Evolutionary conservation across 2,329 filamentous ascomycete species (phyloP), one percentile per base, ranked within the genome.

Genomic region (Penicillium carneum): DNA sequence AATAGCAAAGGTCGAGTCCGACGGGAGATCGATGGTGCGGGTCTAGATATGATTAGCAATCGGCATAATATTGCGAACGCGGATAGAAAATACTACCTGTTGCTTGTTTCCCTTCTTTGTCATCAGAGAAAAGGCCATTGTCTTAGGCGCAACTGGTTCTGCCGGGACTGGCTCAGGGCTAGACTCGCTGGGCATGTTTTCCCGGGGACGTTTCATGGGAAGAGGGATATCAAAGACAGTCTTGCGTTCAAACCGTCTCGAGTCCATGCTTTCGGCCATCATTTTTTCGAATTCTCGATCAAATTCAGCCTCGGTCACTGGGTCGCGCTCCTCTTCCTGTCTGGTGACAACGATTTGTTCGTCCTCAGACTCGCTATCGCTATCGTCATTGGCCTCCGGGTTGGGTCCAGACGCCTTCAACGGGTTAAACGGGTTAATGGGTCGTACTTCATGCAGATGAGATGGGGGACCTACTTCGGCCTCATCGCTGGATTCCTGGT

Each of bases 241-340:
- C 79, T 97, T 97, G 64, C 95, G 91, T 73, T 99, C 95, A 69
- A 97, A 96, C 72, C 97, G 97, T 70, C 95, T 88, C 4, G 94
- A 96, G 69, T 99, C 95, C 71, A 97, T 82, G 80, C 94, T 97
- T 77, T 99, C 95, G 52, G 93, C 87, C 94, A 99, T 98, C 87
- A 99, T 91, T 78, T 96, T 97, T 39, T 95, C 93, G 76, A 97
- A 95, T 78, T 98, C 95, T 70, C 94, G 91, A 74, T 99, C 96
- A 75, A 99, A 99, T 43, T 99, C 95, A 7, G 94, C 95, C 73
- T 99, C 95, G 42, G 90, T 92, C 79, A 97, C 93, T 0, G 94
- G 93, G 68, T 99, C 93, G 59, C 93, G 85, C 70, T 94, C 87
- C 74, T 97, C 92, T 76, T 97, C 91, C 72, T 94, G 90, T 62